Base-by-base conservation (phyloP, 371 early-diverging fungal genomes). In the Lichtheimia hyalospora region DNA sequence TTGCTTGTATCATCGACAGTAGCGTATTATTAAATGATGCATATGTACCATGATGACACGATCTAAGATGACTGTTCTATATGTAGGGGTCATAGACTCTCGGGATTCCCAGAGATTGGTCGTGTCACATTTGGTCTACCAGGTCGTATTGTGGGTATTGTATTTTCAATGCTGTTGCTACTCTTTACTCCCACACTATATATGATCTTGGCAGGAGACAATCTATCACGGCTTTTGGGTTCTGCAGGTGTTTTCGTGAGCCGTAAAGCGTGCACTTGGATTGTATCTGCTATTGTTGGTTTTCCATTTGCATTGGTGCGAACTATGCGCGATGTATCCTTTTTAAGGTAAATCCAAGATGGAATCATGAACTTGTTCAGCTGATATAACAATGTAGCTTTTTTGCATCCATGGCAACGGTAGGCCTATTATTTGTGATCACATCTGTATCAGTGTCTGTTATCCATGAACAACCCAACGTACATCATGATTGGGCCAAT, bases 261-360 rank as follows among this genome's bases (percentile, higher is more conserved):
- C 60, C 67, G 73, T 59, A 67, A 71, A 63, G 56, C 57, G 5
- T 90, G 89, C 84, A 87, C 91, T 52, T 77, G 86, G 64, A 62
- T 94, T 15, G 82, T 86, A 43, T 79, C 86, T 51, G 64, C 77
- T n/a, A 51, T 84, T 34, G 81, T 92, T 54, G 79, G 83, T 63
- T 61, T 90, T 6, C 91, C 91, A 0, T 87, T 89, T 57, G 78
- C 88, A 12, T 50, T 81, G 6, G 76, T 86, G 6, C 88, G 88
- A 64, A 80, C 87, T 16, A 84, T 92, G 78, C 84, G 86, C 55
- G 93, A 92, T 61, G 87, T 88, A 14, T 88, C 89, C 15, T 74
- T 86, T 57, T 62, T 84, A 64, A 68, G 68, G 68, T 68, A 61
- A 16, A 49, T 18, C 24, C 12, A 58, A 8, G 3, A 14, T 46